Percentiles rank a stretch among this genome's conserved stretches.
These are phyloP conservation scores for Aureobasidium subglaciale DNA, from an alignment of 2,329 filamentous ascomycete species.

Conservation along the genomic window DNA sequence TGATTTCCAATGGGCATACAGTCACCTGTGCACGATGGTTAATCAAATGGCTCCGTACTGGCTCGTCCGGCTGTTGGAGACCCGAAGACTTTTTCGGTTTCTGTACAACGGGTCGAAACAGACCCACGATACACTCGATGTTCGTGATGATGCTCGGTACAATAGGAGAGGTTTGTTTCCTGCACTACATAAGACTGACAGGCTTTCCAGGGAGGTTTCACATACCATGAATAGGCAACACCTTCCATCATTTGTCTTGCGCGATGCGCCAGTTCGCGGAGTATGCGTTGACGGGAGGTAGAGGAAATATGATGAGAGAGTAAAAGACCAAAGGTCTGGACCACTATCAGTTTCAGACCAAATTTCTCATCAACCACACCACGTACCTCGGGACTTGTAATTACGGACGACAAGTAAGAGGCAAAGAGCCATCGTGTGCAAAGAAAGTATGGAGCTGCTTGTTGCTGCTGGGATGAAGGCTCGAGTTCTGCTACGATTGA, in stretches of 20 bases:
- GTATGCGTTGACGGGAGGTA: slow-evolving; percentile 71
- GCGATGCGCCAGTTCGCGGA: slow-evolving; percentile 68
- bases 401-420: slow-evolving; percentile 72
- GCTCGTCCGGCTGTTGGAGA: slow-evolving; percentile 24
- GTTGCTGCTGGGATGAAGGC: slow-evolving; percentile 62
- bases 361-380: neutral
- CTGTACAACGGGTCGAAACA: slow-evolving; percentile 41
- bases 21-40: too few species aligned
- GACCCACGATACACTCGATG: slow-evolving; percentile 63
- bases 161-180: slow-evolving; percentile 55
- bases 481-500: slow-evolving; percentile 65
- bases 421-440: slow-evolving; percentile 90
- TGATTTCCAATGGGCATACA: slow-evolving; percentile 68
- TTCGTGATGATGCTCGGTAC: slow-evolving; percentile 58
- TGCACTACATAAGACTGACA: slow-evolving; percentile 26
- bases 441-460: slow-evolving; percentile 68
- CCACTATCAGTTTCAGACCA: slow-evolving; percentile 26
- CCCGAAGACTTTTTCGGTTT: neutral
- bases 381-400: slow-evolving; percentile 79
- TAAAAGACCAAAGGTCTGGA: slow-evolving; percentile 56
- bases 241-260: slow-evolving; percentile 58
- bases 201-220: slow-evolving; percentile 17
- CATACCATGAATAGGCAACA: slow-evolving; percentile 62
- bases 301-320: slow-evolving; percentile 88
- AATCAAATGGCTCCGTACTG: too few species aligned